A percentile compares a stretch with the other conserved stretches of the same genome.
Conservation (phyloP, 1,284 basidiomycete species). For the Microbotryum silenes-acaulis region DNA sequence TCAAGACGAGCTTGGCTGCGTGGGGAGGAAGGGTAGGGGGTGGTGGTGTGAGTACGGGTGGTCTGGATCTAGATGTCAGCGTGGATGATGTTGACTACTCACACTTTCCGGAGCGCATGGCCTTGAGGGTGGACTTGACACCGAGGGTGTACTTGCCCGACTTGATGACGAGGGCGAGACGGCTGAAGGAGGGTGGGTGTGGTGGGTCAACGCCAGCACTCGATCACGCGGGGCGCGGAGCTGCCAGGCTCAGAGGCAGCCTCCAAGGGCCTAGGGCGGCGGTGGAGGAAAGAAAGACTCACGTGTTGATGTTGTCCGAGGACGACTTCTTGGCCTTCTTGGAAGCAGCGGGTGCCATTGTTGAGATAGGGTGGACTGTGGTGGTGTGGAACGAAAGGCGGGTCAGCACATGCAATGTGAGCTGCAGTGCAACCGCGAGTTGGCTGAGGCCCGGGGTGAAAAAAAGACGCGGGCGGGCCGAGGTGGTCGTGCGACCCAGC, state of each 20-base stretch:
- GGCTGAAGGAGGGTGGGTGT: slow-evolving; percentile 32
- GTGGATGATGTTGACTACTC: slow-evolving; percentile 48
- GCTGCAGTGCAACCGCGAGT: background rate
- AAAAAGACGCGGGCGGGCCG: background rate
- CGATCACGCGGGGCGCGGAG: no score
- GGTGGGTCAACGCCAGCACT: no score
- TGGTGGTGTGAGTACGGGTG: background rate
- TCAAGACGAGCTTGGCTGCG: slow-evolving; percentile 93
- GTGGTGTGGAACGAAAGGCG: no score
- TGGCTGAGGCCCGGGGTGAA: background rate
- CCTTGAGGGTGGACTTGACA: slow-evolving; percentile 96
- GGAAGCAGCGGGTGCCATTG: slow-evolving; percentile 28
- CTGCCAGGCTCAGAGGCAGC: no score
- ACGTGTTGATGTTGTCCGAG: slow-evolving; percentile 80
- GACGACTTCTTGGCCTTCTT: slow-evolving; percentile 37
- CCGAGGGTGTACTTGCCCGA: slow-evolving; percentile 85
- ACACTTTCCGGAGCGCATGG: slow-evolving; percentile 98
- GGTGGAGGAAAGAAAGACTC: no score
- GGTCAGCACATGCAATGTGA: background rate
- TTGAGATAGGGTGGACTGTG: background rate
- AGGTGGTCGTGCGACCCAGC: background rate
- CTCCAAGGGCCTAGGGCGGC: no score
- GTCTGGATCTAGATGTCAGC: slow-evolving; percentile 8
- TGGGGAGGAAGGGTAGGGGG: no score
- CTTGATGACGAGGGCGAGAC: slow-evolving; percentile 96